phyloP scores from a whole-genome alignment of 805 yeast species.

The Lachancea meyersii region DNA sequence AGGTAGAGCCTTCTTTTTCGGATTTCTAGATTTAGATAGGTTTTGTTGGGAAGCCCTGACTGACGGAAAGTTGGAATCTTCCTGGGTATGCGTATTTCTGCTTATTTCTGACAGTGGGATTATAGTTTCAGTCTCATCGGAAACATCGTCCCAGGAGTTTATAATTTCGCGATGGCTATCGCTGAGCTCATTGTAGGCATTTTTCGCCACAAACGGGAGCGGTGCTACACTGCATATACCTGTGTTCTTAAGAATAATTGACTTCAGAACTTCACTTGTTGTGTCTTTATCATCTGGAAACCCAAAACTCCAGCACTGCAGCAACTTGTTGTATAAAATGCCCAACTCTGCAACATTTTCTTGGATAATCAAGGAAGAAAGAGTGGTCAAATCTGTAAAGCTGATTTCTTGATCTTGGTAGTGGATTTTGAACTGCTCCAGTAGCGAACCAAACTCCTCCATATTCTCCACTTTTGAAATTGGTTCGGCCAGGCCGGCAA shows the following conservation, averaged over 20 bases:
- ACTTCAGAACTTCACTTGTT: slow-evolving; percentile 18
- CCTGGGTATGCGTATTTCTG: not conserved
- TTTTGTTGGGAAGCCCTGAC: slow-evolving; percentile 26
- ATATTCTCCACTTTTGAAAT: slow-evolving; percentile 16
- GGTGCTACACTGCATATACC: slow-evolving; percentile 11
- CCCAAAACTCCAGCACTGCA: slow-evolving; percentile 28
- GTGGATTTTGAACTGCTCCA: slow-evolving; percentile 24
- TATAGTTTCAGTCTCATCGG: not conserved
- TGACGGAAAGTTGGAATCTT: slow-evolving; percentile 25
- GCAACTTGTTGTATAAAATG: slow-evolving; percentile 20
- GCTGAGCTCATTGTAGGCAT: slow-evolving; percentile 10
- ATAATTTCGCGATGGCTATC: slow-evolving; percentile 16
- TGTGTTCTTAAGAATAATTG: slow-evolving; percentile 15
- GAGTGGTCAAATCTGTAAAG: slow-evolving; percentile 15
- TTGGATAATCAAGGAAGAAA: slow-evolving; percentile 15
- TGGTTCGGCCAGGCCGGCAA: slow-evolving; percentile 13
- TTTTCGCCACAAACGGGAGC: slow-evolving; percentile 7
- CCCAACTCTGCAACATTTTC: slow-evolving; percentile 19
- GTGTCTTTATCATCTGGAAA: slow-evolving; percentile 15
- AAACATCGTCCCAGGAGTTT: slow-evolving; percentile 22
- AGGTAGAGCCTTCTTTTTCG: not conserved
- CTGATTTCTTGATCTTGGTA: slow-evolving; percentile 19
- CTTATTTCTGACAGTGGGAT: not conserved
- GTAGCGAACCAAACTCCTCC: slow-evolving; percentile 23
- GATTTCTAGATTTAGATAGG: not conserved